phyloP scores from a whole-genome alignment of 1,284 basidiomycete genomes.

The Malassezia nana region DNA sequence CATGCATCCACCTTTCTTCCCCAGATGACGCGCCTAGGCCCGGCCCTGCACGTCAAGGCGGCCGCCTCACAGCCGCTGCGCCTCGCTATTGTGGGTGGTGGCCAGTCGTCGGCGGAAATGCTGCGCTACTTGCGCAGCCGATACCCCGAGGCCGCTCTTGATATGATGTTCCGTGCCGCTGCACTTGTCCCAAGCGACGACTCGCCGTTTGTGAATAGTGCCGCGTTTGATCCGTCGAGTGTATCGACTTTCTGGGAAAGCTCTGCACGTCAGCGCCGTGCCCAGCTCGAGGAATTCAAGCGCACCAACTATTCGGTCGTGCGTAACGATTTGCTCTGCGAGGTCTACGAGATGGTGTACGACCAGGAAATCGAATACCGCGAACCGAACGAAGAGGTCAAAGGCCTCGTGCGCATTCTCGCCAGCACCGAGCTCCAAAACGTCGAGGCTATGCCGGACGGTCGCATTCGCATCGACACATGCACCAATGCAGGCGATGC shows the following conservation, averaged over 20 bases:
- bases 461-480: slow-evolving; percentile 15
- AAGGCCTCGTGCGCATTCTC: slow-evolving; percentile 23
- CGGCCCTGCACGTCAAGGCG: slow-evolving; percentile 19
- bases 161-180: slow-evolving; percentile 41
- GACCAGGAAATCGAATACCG: slow-evolving; percentile 42
- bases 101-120: slow-evolving; percentile 44
- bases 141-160: slow-evolving; percentile 39
- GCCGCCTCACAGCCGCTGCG: slow-evolving; percentile 23
- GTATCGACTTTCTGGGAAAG: slow-evolving; percentile 43
- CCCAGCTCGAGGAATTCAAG: slow-evolving; percentile 40
- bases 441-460: slow-evolving; percentile 5
- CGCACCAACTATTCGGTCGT: slow-evolving; percentile 47
- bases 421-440: slow-evolving; percentile 18
- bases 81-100: slow-evolving; percentile 42
- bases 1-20: slow-evolving; percentile 41
- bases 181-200: slow-evolving; percentile 45
- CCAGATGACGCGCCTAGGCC: slow-evolving; percentile 27
- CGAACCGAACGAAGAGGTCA: slow-evolving; percentile 22
- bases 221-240: slow-evolving; percentile 44
- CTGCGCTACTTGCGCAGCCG: slow-evolving; percentile 36
- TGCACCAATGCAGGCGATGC: slow-evolving; percentile 12
- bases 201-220: slow-evolving; percentile 43
- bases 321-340: slow-evolving; percentile 33
- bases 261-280: slow-evolving; percentile 24
- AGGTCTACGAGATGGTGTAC: slow-evolving; percentile 38